Evolutionary conservation across 805 yeast species (phyloP).

Genomic region (Pichia nakasei): DNA sequence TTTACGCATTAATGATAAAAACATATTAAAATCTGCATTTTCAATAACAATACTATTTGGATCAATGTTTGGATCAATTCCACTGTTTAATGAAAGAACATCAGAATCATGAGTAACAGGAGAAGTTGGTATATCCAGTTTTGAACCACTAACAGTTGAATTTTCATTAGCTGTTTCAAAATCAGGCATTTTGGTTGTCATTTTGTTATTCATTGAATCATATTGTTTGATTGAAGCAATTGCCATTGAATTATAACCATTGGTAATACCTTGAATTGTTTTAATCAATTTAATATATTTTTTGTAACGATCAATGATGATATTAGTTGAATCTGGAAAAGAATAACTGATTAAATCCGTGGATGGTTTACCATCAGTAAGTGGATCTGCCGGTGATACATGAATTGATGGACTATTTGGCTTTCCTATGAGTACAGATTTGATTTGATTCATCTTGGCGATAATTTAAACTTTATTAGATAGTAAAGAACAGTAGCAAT

Average conservation of each 20-base stretch:
- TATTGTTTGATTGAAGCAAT: constrained; percentile 15
- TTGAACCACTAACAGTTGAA: constrained; percentile 19
- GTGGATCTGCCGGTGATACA: neutral
- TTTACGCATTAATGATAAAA: constrained; percentile 20
- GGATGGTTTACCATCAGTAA: neutral
- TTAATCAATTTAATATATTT: constrained; percentile 21
- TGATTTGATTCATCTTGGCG: neutral
- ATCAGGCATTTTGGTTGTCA: constrained; percentile 19
- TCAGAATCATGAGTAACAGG: neutral
- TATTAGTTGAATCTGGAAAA: constrained; percentile 22
- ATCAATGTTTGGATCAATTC: constrained; percentile 3
- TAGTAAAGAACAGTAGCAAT: too few species aligned
- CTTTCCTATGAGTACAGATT: neutral
- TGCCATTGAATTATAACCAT: constrained; percentile 20
- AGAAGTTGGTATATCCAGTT: constrained; percentile 4
- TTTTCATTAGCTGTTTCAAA: constrained; percentile 21
- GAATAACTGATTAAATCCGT: constrained; percentile 8
- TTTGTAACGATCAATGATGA: constrained; percentile 20
- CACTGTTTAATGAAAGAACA: neutral
- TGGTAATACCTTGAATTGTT: constrained; percentile 19
- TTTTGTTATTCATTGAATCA: constrained; percentile 19
- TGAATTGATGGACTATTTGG: neutral
- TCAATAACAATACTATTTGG: neutral
- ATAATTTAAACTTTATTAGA: too few species aligned
- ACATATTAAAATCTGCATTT: constrained; percentile 20